Base-by-base conservation (phyloP, 2,329 filamentous ascomycete genomes). In the Ramularia endophylla region DNA sequence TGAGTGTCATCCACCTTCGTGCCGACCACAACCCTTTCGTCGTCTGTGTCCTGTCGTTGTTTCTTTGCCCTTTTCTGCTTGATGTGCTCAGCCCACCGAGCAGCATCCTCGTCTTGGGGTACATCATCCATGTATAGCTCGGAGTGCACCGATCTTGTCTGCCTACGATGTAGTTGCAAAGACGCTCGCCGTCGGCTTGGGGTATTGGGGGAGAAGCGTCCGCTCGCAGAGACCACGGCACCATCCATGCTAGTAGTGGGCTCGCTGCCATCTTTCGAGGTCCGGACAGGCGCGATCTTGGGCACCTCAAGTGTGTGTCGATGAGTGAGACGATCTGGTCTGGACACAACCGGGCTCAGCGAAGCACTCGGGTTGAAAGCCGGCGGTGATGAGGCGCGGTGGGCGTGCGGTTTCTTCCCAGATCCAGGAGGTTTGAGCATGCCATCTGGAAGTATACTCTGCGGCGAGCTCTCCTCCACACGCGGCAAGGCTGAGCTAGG, bases 1-100 rank as follows among this genome's bases (percentile, higher is more conserved):
- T 98, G 92, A 58, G 87, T 85, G 70, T 97, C 89, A 62, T 98
- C 92, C 38, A 98, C 92, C 69, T 95, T 97, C 44, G 87, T 98
- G 45, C 92, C 92, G 13, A 98, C 89, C 22, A 97, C 77, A 8
- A 98, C 90, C 19, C 77, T 68, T 57, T 97, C 90, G 47, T 97
- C 92, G 52, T 95, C 88, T 54, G 95, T 84, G 49, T 95, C 89
- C 58, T 81, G 84, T 54, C 82, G 77, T 64, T 80, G 85, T 61
- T 85, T 78, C 70, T 89, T 92, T 64, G 84, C 94, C 49, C 90
- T 75, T 68, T 94, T 95, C 61, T 94, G 87, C 55, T 87, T 82
- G 57, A 95, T 89, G 27, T 86, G 85, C 65, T 98, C 92, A 20
- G 92, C 85, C 87, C 88, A 97, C 41, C 88, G 78, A 43, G 85